phyloP scores from a whole-genome alignment of 225 moss, liverwort and hornwort genomes.

The Marchantia paleacea region DNA sequence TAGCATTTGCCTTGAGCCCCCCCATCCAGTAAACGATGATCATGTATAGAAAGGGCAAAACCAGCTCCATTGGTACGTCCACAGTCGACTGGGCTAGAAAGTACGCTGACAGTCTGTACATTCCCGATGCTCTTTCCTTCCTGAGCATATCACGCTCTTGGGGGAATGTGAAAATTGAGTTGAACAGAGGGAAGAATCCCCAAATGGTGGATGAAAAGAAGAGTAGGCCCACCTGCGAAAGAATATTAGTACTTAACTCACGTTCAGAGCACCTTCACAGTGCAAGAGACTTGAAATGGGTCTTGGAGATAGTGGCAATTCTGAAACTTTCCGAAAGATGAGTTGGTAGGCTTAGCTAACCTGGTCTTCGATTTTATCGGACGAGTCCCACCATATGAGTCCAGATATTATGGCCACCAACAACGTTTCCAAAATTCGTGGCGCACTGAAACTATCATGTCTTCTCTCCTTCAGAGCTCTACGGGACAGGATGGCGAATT shows the following conservation, averaged over 20 bases:
- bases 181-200: slow-evolving; percentile 78
- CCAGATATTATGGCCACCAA: slow-evolving; percentile 57
- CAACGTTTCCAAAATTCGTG: slow-evolving; percentile 53
- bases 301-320: too few relatives aligned
- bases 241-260: neutral
- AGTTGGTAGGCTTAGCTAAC: neutral
- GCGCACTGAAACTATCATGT: slow-evolving; percentile 59
- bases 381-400: slow-evolving; percentile 60
- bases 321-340: too few relatives aligned
- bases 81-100: slow-evolving; percentile 63
- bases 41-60: slow-evolving; percentile 59
- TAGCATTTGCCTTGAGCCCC: slow-evolving; percentile 29
- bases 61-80: slow-evolving; percentile 65
- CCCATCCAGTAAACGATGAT: slow-evolving; percentile 74
- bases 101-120: slow-evolving; percentile 69
- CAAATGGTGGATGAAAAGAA: slow-evolving; percentile 66
- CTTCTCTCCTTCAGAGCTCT: slow-evolving; percentile 67
- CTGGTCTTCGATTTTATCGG: slow-evolving; percentile 34
- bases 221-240: slow-evolving; percentile 56
- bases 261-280: neutral
- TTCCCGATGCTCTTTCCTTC: slow-evolving; percentile 71
- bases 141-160: slow-evolving; percentile 65
- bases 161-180: slow-evolving; percentile 72
- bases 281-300: neutral
- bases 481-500: slow-evolving; percentile 48